These are phyloP conservation scores for Trichosporon coremiiforme DNA, from an alignment of 1,284 basidiomycete genomes.

Conservation along the genomic window DNA sequence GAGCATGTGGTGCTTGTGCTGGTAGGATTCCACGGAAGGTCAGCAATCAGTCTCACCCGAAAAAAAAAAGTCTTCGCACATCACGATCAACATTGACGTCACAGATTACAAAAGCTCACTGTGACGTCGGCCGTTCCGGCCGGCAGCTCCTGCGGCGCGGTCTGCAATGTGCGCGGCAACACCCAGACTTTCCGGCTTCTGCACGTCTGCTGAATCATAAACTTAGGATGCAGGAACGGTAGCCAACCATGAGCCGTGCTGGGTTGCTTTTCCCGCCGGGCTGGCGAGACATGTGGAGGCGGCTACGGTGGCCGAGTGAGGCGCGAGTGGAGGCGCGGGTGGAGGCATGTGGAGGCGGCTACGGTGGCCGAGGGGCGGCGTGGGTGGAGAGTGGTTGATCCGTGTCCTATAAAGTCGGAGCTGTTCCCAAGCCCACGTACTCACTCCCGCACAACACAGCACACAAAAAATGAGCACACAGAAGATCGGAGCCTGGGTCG, in stretches of 20 bases:
- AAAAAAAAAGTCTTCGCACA: not conserved
- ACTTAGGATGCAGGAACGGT: not conserved
- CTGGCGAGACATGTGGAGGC: no score
- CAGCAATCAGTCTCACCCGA: not conserved
- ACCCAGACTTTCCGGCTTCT: not conserved
- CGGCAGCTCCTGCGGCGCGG: no score
- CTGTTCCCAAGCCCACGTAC: not conserved
- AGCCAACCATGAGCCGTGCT: not conserved
- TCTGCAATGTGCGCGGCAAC: no score
- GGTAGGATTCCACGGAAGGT: not conserved
- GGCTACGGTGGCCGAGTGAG: no score
- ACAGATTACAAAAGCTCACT: not conserved
- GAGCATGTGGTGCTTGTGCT: not conserved
- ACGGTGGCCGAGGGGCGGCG: not conserved
- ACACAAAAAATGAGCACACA: slow-evolving; percentile 11
- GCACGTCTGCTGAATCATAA: not conserved
- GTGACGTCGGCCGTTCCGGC: no score
- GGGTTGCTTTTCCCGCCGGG: not conserved
- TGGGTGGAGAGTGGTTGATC: not conserved
- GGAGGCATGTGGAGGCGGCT: not conserved
- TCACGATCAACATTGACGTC: not conserved
- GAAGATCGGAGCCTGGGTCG: slow-evolving; percentile 51
- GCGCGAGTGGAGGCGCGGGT: no score
- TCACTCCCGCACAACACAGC: not conserved
- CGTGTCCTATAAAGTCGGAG: not conserved